Conservation (phyloP, 805 yeast genomes). For the Blastobotrys parvus region DNA sequence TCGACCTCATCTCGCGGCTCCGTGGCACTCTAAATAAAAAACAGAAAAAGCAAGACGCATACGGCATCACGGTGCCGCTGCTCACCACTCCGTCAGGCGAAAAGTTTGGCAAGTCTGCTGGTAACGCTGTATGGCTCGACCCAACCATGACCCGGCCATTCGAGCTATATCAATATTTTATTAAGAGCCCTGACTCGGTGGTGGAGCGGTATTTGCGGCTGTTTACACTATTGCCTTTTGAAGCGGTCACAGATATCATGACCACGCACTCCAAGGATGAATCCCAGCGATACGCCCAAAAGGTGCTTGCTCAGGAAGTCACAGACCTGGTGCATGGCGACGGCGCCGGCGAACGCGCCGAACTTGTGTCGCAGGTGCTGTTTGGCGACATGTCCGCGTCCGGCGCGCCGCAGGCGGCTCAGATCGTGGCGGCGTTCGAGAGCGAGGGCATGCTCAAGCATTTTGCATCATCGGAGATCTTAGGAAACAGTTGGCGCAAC, state of each 20-base stretch:
- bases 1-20: constrained; percentile 70
- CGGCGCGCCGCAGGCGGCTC: constrained; percentile 27
- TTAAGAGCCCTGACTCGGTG: constrained; percentile 70
- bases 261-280: constrained; percentile 48
- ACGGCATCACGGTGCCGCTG: constrained; percentile 83
- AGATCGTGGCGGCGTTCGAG: constrained; percentile 47
- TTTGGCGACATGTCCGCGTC: constrained; percentile 7
- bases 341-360: constrained; percentile 62
- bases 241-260: constrained; percentile 48
- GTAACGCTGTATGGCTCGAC: constrained; percentile 88
- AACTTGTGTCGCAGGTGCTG: constrained; percentile 30
- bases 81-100: constrained; percentile 83
- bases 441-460: constrained; percentile 46
- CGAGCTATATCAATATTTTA: constrained; percentile 77
- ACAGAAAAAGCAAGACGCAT: constrained; percentile 24
- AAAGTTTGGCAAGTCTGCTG: constrained; percentile 95
- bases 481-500: constrained; percentile 39
- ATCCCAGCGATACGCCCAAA: constrained; percentile 64
- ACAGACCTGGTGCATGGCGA: constrained; percentile 82
- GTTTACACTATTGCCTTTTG: constrained; percentile 69
- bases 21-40: constrained; percentile 19
- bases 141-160: constrained; percentile 66
- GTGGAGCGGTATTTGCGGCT: constrained; percentile 59
- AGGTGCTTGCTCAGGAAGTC: constrained; percentile 70
- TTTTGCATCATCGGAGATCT: constrained; percentile 30